These are phyloP conservation scores for Streptanthus diversifolius DNA, from an alignment of 345 rosid species.

Conservation along the genomic window DNA sequence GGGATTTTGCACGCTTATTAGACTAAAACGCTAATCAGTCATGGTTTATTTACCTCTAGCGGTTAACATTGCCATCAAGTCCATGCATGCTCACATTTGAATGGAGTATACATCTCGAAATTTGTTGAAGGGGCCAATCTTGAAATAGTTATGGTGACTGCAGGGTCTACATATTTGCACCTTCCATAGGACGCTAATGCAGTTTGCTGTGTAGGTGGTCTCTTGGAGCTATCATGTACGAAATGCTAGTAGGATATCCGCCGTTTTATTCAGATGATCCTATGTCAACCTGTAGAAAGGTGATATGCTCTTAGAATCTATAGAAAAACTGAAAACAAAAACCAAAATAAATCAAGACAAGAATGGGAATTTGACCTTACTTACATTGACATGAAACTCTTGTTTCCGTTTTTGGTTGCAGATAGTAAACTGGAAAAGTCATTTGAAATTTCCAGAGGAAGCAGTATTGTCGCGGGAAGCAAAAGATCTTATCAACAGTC, in stretches of 20 bases:
- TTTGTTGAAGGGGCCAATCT: background rate
- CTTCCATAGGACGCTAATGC: conserved; percentile 1
- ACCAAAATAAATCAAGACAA: background rate
- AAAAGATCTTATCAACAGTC: conserved; percentile 69
- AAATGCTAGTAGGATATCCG: conserved; percentile 96
- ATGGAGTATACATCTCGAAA: background rate
- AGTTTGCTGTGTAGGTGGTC: conserved; percentile 72
- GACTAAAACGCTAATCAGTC: background rate
- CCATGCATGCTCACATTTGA: background rate
- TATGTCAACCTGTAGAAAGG: conserved; percentile 95
- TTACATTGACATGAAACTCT: background rate
- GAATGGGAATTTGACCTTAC: background rate
- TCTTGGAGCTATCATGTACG: conserved; percentile 94
- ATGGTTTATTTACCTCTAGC: background rate
- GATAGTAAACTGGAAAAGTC: conserved; percentile 97
- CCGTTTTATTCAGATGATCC: conserved; percentile 99
- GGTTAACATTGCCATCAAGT: background rate
- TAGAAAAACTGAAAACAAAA: background rate
- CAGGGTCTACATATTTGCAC: background rate
- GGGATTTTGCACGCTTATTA: background rate
- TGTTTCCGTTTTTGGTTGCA: conserved; percentile 29
- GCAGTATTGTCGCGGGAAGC: conserved; percentile 77
- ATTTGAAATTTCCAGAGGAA: conserved; percentile 96
- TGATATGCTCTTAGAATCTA: conserved; percentile 16
- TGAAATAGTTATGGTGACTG: background rate